Evolutionary conservation across 1,284 basidiomycete genomes (phyloP), one percentile per base, ranked within the genome.

Genomic region (Naganishia sp.): DNA sequence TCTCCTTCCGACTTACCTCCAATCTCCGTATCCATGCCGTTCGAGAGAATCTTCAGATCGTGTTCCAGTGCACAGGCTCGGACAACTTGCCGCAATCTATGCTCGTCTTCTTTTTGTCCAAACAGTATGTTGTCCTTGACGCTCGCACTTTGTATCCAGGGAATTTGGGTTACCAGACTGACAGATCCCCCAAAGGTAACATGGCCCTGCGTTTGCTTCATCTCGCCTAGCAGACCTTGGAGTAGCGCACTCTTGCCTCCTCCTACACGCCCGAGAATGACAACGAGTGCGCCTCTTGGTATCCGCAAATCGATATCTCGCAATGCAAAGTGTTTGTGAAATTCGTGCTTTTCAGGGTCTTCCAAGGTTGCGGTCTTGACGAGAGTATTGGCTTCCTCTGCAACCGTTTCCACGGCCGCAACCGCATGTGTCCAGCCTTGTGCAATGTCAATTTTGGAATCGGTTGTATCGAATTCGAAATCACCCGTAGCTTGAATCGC

Each of bases 141-240:
- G 0, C 86, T 87, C 0, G 86, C 84, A 68, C 87, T 86, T 77
- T 85, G 84, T 66, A 90, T 87, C 88, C 90, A 92, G 0, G 90
- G 82, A 2, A 83, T 81, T 74, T 92, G 90, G 1, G 87, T 85
- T 0, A 88, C 72, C 75, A 90, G 91, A 0, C 88, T 86, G 6
- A 89, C 82, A 0, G 81, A 78, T 4, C 89, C 86, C 1, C 86
- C 85, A 72, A 88, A 85, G 0, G 78, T 71, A 31, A 86, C 83
- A 81, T 76, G 81, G 7, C 90, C 90, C 4, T 80, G 72, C 3
- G 82, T 82, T 71, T 84, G 83, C 46, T 85, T 82, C 89, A 92
- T 91, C 77, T 92, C 90, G 4, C 89, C 88, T 44, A 92, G 85
- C 65, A 90, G 71, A 0, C 84, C 85, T 70, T 87, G 85, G 5